These are phyloP conservation scores for Annulohypoxylon maeteangense DNA, from an alignment of 495 filamentous ascomycete species.

Conservation along the genomic window DNA sequence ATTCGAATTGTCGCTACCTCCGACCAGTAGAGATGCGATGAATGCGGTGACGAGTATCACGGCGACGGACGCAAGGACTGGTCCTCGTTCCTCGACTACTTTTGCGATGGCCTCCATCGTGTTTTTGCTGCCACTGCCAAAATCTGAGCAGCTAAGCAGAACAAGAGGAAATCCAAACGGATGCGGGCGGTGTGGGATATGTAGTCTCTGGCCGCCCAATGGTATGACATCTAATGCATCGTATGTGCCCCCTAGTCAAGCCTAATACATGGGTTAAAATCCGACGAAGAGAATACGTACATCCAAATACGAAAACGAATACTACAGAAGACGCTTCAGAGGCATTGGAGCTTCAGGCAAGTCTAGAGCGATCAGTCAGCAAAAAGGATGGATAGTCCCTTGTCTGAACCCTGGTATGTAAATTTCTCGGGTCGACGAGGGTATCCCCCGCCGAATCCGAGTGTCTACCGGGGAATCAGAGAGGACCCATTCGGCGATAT, in stretches of 20 bases:
- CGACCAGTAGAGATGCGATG: conserved; percentile 36
- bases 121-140: neutral
- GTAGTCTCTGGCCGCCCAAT: conserved; percentile 7
- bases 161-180: neutral
- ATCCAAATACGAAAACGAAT: neutral
- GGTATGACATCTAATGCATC: neutral
- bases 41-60: conserved; percentile 41
- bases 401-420: neutral
- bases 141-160: neutral
- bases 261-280: neutral
- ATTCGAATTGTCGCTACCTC: conserved; percentile 13
- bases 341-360: neutral
- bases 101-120: conserved; percentile 27
- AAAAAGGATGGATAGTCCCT: neutral
- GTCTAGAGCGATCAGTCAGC: neutral
- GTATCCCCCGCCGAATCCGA: neutral
- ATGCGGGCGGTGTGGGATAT: neutral
- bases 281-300: neutral
- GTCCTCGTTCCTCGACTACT: conserved; percentile 39
- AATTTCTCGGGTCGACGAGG: neutral
- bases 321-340: neutral
- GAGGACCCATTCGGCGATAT: neutral
- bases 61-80: conserved; percentile 42
- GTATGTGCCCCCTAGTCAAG: neutral
- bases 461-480: neutral